Conservation (phyloP, 2,329 filamentous ascomycete species). For the Rosellinia necatrix region DNA sequence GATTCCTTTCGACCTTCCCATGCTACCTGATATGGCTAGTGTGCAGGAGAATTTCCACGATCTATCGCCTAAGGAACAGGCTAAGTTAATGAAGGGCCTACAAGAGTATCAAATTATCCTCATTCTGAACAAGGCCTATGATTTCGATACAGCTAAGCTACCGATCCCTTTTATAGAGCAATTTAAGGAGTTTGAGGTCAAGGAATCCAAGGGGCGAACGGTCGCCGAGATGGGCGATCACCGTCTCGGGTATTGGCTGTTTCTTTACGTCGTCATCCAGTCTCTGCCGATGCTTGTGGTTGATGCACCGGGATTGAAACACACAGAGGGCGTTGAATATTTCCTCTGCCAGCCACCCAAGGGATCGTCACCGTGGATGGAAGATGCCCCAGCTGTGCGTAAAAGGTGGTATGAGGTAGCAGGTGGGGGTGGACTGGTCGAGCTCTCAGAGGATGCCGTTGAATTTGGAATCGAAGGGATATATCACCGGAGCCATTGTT, state of each 20-base stretch:
- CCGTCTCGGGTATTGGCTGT: slow-evolving; percentile 79
- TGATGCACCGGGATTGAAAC: slow-evolving; percentile 72
- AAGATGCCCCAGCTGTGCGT: slow-evolving; percentile 65
- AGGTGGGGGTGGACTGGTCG: slow-evolving; percentile 62
- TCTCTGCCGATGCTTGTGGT: slow-evolving; percentile 77
- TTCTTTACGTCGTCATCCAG: slow-evolving; percentile 78
- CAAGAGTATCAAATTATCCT: slow-evolving; percentile 78
- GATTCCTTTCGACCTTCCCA: slow-evolving; percentile 86
- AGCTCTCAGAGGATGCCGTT: slow-evolving; percentile 63
- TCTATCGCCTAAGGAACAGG: slow-evolving; percentile 73
- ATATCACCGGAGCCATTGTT: slow-evolving; percentile 44
- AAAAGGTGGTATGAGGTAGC: slow-evolving; percentile 78
- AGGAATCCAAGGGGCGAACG: slow-evolving; percentile 66
- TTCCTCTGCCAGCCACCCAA: slow-evolving; percentile 79
- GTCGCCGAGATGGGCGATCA: slow-evolving; percentile 72
- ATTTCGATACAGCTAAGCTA: slow-evolving; percentile 68
- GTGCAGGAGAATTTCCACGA: slow-evolving; percentile 68
- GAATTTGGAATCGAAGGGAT: slow-evolving; percentile 47
- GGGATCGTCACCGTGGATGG: slow-evolving; percentile 74
- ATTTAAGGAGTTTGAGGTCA: slow-evolving; percentile 73
- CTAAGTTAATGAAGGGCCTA: slow-evolving; percentile 72
- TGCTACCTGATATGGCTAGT: slow-evolving; percentile 70
- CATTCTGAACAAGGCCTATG: slow-evolving; percentile 80
- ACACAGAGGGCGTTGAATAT: slow-evolving; percentile 76
- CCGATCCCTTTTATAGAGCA: slow-evolving; percentile 67